Conservation (phyloP, 257 asterid species). For the Scutellaria galericulata region DNA sequence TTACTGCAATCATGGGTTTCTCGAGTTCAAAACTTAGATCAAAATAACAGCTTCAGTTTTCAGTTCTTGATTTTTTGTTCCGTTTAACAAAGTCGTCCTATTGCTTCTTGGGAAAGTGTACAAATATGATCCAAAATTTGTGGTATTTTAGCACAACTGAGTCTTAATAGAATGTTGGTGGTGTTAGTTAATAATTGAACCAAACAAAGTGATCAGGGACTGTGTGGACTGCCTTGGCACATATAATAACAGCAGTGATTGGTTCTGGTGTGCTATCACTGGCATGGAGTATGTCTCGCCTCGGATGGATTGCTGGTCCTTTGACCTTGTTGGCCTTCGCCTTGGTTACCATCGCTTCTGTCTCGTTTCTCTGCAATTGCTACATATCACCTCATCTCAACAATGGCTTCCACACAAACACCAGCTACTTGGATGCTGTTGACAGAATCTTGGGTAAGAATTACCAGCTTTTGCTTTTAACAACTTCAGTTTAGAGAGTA, state of each 20-base stretch:
- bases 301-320: conserved; percentile 93
- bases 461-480: neutral
- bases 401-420: conserved; percentile 43
- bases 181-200: too few relatives aligned
- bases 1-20: too few relatives aligned
- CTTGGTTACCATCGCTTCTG: conserved; percentile 56
- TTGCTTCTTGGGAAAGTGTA: too few relatives aligned
- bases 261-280: conserved; percentile 86
- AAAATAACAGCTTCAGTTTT: too few relatives aligned
- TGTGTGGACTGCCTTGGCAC: conserved; percentile 70
- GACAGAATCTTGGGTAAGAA: conserved; percentile 48
- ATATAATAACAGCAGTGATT: conserved; percentile 79
- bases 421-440: conserved; percentile 72
- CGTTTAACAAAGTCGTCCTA: too few relatives aligned
- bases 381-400: conserved; percentile 49
- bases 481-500: neutral
- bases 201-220: conserved; percentile 54
- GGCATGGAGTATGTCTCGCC: conserved; percentile 80
- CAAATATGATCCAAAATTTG: too few relatives aligned
- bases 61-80: too few relatives aligned
- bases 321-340: conserved; percentile 64
- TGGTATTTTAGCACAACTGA: too few relatives aligned
- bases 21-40: too few relatives aligned
- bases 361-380: conserved; percentile 61
- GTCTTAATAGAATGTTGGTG: too few relatives aligned